phyloP scores from a whole-genome alignment of 2,329 filamentous ascomycete species.

The Orbilia brochopaga region DNA sequence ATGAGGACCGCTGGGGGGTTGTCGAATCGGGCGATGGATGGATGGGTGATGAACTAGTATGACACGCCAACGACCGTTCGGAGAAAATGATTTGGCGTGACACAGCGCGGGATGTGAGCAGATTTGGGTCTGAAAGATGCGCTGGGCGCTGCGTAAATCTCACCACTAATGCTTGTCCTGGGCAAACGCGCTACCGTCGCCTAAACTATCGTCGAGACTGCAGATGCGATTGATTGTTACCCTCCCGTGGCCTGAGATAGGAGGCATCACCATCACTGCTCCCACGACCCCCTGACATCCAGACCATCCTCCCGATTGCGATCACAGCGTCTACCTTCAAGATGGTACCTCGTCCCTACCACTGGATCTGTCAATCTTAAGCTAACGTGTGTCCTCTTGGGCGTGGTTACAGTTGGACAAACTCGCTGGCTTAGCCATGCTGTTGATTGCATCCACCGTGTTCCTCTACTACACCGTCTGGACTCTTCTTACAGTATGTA shows the following conservation, averaged over 20 bases:
- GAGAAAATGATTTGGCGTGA: conserved; percentile 30
- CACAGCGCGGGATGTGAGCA: not conserved
- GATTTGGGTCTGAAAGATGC: conserved; percentile 28
- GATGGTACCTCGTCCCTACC: conserved; percentile 19
- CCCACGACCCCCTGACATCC: conserved; percentile 10
- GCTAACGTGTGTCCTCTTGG: not conserved
- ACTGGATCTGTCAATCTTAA: not conserved
- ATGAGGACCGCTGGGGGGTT: not conserved
- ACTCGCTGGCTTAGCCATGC: conserved; percentile 77
- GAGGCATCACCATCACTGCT: conserved; percentile 1
- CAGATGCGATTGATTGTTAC: conserved; percentile 14
- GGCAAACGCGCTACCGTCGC: conserved; percentile 49
- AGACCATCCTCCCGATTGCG: not conserved
- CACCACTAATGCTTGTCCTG: conserved; percentile 9
- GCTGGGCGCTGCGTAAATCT: conserved; percentile 37
- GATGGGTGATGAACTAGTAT: conserved; percentile 13
- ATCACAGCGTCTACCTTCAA: conserved; percentile 29
- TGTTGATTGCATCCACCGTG: conserved; percentile 73
- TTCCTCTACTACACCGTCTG: conserved; percentile 96
- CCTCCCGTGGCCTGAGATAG: conserved; percentile 18
- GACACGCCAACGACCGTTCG: conserved; percentile 7
- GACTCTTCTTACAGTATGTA: conserved; percentile 90
- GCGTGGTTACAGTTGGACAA: conserved; percentile 76
- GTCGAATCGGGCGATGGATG: conserved; percentile 8
- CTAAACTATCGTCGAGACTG: conserved; percentile 30